A percentile compares a stretch with the other conserved stretches of the same genome.
Evolutionary conservation across 179 eudicot species (phyloP).

Genomic region (Camellia oleifera): DNA sequence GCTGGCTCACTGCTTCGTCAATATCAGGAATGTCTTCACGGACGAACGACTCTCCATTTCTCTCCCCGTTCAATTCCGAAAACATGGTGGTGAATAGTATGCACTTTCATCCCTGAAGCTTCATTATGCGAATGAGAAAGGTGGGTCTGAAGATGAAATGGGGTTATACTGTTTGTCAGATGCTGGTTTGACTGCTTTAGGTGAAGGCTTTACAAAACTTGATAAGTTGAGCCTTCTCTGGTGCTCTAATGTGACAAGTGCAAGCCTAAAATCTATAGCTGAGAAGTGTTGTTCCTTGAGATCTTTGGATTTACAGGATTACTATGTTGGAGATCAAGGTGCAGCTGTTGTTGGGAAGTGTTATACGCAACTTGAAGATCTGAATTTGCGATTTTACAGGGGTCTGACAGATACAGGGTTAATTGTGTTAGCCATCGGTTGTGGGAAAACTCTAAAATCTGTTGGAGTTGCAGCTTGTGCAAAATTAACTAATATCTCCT

Average conservation of each 20-base stretch:
- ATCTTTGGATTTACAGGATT: constrained; percentile 77
- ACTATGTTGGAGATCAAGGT: constrained; percentile 69
- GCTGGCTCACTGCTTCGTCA: too few species aligned
- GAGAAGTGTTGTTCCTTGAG: constrained; percentile 54
- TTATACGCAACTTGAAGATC: constrained; percentile 51
- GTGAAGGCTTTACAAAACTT: constrained; percentile 14
- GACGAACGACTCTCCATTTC: too few species aligned
- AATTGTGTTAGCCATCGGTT: too few species aligned
- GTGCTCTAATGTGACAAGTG: constrained; percentile 66
- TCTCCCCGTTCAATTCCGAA: too few species aligned
- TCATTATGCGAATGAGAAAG: too few species aligned
- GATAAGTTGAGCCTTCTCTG: constrained; percentile 73
- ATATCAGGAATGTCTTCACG: too few species aligned
- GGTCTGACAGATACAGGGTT: constrained; percentile 58
- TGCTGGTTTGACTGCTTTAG: constrained; percentile 48
- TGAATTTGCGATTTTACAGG: constrained; percentile 35
- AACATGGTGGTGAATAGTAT: too few species aligned
- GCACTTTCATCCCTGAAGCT: too few species aligned
- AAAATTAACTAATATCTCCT: not conserved
- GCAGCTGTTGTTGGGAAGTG: constrained; percentile 58
- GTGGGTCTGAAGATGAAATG: constrained; percentile 30
- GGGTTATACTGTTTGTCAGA: constrained; percentile 53
- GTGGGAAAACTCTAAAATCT: too few species aligned
- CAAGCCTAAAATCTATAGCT: constrained; percentile 53
- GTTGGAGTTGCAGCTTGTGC: too few species aligned